A percentile compares a stretch with the other conserved stretches of the same genome.
phyloP scores from a whole-genome alignment of 495 filamentous ascomycete genomes.

The Aspergillus carlsbadensis region DNA sequence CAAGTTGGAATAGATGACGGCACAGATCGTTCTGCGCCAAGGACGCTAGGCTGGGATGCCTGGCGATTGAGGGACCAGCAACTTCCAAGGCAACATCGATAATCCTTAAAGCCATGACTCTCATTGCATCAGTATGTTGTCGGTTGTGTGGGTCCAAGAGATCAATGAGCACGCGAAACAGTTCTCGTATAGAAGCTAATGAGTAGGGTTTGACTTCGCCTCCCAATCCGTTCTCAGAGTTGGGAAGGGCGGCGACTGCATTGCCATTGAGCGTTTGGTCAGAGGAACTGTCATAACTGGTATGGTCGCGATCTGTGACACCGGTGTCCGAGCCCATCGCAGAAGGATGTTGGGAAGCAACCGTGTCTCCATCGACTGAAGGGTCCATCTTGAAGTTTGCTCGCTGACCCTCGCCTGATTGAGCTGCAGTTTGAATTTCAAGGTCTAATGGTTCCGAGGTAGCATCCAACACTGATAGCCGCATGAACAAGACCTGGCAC shows the following conservation, averaged over 20 bases:
- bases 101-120: conserved; percentile 94
- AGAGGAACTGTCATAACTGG: conserved; percentile 32
- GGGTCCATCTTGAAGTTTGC: conserved; percentile 80
- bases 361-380: conserved; percentile 69
- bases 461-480: conserved; percentile 78
- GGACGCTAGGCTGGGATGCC: conserved; percentile 83
- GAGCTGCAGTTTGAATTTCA: conserved; percentile 54
- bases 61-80: conserved; percentile 91
- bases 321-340: conserved; percentile 44
- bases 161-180: conserved; percentile 93
- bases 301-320: conserved; percentile 32
- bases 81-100: conserved; percentile 98
- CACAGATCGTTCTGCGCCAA: conserved; percentile 93
- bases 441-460: conserved; percentile 60
- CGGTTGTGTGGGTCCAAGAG: conserved; percentile 90
- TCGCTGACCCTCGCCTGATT: conserved; percentile 47
- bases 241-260: conserved; percentile 46
- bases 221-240: conserved; percentile 33
- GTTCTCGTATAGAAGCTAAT: conserved; percentile 86
- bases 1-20: conserved; percentile 92
- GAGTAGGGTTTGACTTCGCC: conserved; percentile 81
- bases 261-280: conserved; percentile 42
- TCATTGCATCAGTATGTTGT: conserved; percentile 89
- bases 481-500: conserved; percentile 96
- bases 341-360: conserved; percentile 48